Evolutionary conservation across 148 eudicot genomes (phyloP).

Genomic region (Cornus kousa): DNA sequence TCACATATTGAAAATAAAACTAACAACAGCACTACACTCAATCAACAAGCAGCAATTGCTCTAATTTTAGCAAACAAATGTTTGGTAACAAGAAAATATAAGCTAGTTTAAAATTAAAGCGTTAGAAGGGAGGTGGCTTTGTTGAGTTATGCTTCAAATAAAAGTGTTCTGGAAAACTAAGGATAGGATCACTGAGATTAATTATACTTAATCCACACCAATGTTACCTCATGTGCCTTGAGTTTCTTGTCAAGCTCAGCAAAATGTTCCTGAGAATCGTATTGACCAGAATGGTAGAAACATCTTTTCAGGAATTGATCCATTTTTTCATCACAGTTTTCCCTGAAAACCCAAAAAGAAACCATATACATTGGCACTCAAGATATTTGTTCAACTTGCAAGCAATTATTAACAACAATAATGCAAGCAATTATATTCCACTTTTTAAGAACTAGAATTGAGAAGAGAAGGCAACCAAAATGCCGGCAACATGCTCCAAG

Average conservation of each 20-base stretch:
- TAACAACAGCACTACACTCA: not conserved
- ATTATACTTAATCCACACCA: not conserved
- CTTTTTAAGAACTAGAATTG: not conserved
- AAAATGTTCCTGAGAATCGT: slow-evolving; percentile 67
- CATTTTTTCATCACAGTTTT: slow-evolving; percentile 87
- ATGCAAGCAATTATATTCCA: not conserved
- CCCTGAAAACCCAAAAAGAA: slow-evolving; percentile 43
- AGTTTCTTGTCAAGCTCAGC: slow-evolving; percentile 73
- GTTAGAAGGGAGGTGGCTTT: no score
- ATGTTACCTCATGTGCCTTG: slow-evolving; percentile 76
- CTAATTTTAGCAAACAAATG: not conserved
- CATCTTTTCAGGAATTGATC: slow-evolving; percentile 82
- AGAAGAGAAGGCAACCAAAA: not conserved
- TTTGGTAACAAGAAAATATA: not conserved
- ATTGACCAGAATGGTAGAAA: slow-evolving; percentile 88
- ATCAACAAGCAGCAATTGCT: not conserved
- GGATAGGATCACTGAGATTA: not conserved
- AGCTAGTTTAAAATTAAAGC: not conserved
- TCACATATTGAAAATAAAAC: not conserved
- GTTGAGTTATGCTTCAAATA: not conserved
- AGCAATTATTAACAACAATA: not conserved
- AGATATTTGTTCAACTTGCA: not conserved
- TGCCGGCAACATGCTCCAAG: not conserved
- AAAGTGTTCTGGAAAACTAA: not conserved
- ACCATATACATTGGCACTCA: not conserved